Base-by-base conservation (phyloP, 2,329 filamentous ascomycete species). In the Ustilaginoidea virens region DNA sequence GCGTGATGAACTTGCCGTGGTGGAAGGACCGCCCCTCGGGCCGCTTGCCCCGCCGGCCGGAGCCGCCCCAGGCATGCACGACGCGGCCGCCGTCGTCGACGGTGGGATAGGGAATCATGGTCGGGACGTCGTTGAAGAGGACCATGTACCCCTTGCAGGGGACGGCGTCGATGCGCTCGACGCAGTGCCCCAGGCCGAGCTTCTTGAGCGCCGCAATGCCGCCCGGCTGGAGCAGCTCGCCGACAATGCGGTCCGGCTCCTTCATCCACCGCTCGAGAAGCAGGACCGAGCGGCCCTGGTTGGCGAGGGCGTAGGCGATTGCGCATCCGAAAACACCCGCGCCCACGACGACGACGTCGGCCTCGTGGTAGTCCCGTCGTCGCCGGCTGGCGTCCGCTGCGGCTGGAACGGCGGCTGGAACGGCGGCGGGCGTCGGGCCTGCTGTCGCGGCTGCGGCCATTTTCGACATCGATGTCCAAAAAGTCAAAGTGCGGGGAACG, bases 211-310 rank as follows among this genome's bases (percentile, higher is more conserved):
- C 80, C 29, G 71, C 63, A 19, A 93, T 75, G 28, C 90, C 90
- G 28, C 90, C 90, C 0, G 90, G 90, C 55, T 98, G 90, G 43
- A 98, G 61, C 39, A 98, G 60, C 59, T 98, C 90, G 43, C 90
- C 90, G 27, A 98, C 85, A 41, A 98, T 98, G 38, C 90, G 75
- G 58, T 96, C 80, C 13, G 90, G 90, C 60, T 96, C 79, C 55
- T 83, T 83, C 56, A 96, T 63, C 56, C 74, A 92, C 45, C 72
- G 71, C 60, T 98, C 90, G 28, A 98, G 70, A 29, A 98, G 61
- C 16, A 96, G 67, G 16, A 98, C 86, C 50, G 80, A 92, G 37
- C 90, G 74, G 30, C 85, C 86, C 58, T 96, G 90, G 43, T 80
- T 76, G 34, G 80, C 86, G 25, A 96, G 66, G 14, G 87, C 74